Percentiles rank a stretch among this genome's conserved stretches.
These are phyloP conservation scores for Strobilomyces confusus DNA, from an alignment of 768 basidiomycete genomes.

Conservation along the genomic window DNA sequence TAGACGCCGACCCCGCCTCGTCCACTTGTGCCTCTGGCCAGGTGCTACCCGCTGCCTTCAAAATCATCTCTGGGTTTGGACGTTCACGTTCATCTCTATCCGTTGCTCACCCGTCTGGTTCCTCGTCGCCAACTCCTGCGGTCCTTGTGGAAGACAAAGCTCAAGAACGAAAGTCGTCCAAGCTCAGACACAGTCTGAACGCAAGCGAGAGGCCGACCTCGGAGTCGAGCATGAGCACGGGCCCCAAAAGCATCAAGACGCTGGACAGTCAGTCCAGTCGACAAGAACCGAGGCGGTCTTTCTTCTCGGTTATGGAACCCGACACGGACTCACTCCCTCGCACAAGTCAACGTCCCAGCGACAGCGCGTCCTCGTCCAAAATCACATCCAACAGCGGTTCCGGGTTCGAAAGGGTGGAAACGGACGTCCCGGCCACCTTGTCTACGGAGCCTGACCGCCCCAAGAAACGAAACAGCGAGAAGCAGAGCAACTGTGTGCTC, in stretches of 20 bases:
- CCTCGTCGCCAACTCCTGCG: conserved; percentile 27
- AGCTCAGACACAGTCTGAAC: conserved; percentile 34
- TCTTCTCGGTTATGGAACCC: conserved; percentile 31
- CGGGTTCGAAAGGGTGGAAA: conserved; percentile 6
- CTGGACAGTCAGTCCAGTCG: conserved; percentile 43
- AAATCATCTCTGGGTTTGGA: conserved; percentile 61
- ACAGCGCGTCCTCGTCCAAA: conserved; percentile 18
- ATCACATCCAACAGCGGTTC: conserved; percentile 9
- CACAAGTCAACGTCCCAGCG: conserved; percentile 15
- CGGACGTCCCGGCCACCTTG: conserved; percentile 7
- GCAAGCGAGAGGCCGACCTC: conserved; percentile 52
- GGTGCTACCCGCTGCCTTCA: conserved; percentile 49
- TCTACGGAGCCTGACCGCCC: conserved; percentile 15
- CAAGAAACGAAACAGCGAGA: conserved; percentile 30
- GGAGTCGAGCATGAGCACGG: conserved; percentile 55
- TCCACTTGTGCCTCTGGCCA: conserved; percentile 25
- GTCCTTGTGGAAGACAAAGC: conserved; percentile 20
- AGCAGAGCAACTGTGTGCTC: conserved; percentile 22
- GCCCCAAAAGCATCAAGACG: conserved; percentile 55
- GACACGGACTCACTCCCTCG: conserved; percentile 22
- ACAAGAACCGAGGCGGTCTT: conserved; percentile 35
- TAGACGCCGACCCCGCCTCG: conserved; percentile 44
- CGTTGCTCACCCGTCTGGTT: conserved; percentile 33
- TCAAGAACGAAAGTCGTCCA: conserved; percentile 32
- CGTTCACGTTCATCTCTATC: conserved; percentile 58